Evolutionary conservation across 306 rosid genomes (phyloP).

Genomic region (Acacia confusa): DNA sequence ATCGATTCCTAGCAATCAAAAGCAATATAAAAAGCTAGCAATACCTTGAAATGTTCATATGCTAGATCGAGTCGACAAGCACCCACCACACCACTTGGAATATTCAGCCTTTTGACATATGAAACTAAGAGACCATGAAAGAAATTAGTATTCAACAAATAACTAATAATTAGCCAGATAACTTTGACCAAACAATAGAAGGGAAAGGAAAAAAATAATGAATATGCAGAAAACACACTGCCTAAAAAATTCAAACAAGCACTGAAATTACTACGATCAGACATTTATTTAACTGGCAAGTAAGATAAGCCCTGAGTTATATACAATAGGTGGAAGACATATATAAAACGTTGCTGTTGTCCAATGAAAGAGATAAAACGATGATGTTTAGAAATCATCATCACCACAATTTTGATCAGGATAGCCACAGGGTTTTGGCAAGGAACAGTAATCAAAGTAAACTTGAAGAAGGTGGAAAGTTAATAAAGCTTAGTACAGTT

Average conservation of each 20-base stretch:
- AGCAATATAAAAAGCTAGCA: slow-evolving; percentile 16
- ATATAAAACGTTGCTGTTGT: not conserved
- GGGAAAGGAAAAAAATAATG: slow-evolving; percentile 4
- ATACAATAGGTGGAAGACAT: not conserved
- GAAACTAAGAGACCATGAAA: slow-evolving; percentile 58
- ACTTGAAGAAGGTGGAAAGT: slow-evolving; percentile 13
- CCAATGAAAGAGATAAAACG: not conserved
- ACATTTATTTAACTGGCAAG: not conserved
- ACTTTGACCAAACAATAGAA: slow-evolving; percentile 6
- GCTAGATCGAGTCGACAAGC: slow-evolving; percentile 97
- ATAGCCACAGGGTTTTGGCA: not conserved
- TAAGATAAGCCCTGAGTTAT: slow-evolving; percentile 9
- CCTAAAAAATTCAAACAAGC: not conserved
- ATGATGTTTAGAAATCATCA: slow-evolving; percentile 7
- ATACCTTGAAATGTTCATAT: slow-evolving; percentile 94
- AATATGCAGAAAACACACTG: not conserved
- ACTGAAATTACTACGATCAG: slow-evolving; percentile 9
- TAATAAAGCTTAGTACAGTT: not conserved
- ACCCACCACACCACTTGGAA: slow-evolving; percentile 99
- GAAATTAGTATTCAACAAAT: slow-evolving; percentile 10
- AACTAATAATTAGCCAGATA: slow-evolving; percentile 13
- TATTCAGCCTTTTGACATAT: slow-evolving; percentile 85
- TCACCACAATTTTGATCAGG: slow-evolving; percentile 6
- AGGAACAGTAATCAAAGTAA: slow-evolving; percentile 2
- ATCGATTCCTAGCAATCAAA: slow-evolving; percentile 3